Evolutionary conservation across 2,329 filamentous ascomycete species (phyloP).

Genomic region (Didymella keratinophila): DNA sequence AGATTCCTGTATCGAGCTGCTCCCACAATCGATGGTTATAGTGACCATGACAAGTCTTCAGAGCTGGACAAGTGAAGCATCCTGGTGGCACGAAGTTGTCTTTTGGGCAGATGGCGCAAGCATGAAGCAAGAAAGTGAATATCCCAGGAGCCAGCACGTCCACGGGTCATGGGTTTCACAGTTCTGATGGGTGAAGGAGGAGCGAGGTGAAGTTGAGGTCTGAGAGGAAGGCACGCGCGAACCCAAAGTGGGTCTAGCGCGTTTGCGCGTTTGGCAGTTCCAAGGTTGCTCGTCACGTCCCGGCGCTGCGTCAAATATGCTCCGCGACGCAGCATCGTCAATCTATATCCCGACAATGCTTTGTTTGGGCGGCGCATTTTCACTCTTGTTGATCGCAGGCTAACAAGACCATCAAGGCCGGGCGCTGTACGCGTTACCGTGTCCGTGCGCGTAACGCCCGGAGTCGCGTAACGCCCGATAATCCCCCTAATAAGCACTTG

Average conservation of each 20-base stretch:
- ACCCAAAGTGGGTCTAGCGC: not conserved
- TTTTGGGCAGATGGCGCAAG: no score
- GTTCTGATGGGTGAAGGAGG: not conserved
- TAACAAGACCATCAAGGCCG: not conserved
- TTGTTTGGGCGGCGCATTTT: no score
- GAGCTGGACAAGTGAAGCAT: not conserved
- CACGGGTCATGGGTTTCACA: not conserved
- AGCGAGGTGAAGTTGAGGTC: slow-evolving; percentile 4
- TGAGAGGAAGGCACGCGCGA: slow-evolving; percentile 1
- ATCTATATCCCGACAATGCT: no score
- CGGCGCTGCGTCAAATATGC: no score
- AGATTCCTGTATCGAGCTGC: not conserved
- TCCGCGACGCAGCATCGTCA: no score
- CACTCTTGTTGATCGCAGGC: not conserved
- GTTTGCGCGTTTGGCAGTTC: not conserved
- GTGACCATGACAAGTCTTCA: not conserved
- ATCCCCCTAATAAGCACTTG: no score
- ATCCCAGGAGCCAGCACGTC: not conserved
- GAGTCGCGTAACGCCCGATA: no score
- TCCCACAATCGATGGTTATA: not conserved
- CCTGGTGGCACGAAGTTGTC: no score
- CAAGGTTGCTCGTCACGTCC: not conserved
- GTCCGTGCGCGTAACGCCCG: no score
- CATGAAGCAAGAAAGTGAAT: not conserved
- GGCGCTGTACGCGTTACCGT: not conserved